Conservation (phyloP, 495 filamentous ascomycete genomes). For the Aeminium ludgeri region DNA sequence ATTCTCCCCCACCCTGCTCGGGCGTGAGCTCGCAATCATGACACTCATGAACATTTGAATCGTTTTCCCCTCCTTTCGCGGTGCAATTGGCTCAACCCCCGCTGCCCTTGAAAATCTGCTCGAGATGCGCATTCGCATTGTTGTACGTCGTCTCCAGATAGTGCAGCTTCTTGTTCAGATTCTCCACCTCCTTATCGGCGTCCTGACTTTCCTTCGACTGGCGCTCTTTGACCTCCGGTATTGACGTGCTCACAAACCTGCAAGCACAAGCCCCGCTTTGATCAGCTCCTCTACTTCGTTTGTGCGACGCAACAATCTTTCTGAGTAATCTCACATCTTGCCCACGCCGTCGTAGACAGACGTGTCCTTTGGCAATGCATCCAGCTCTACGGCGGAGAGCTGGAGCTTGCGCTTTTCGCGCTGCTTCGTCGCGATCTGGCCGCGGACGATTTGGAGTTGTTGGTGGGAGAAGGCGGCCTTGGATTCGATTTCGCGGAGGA, state of each 20-base stretch:
- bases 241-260: constrained; percentile 80
- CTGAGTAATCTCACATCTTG: constrained; percentile 59
- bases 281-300: no score
- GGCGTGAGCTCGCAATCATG: no score
- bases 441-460: constrained; percentile 73
- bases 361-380: constrained; percentile 57
- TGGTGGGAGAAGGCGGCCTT: constrained; percentile 77
- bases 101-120: constrained; percentile 51
- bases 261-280: not conserved
- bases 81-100: not conserved
- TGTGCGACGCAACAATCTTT: not conserved
- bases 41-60: no score
- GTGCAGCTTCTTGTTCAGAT: constrained; percentile 73
- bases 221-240: constrained; percentile 52
- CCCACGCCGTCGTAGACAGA: constrained; percentile 87
- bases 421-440: constrained; percentile 72
- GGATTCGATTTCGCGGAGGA: constrained; percentile 85
- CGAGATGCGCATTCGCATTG: constrained; percentile 78
- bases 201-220: constrained; percentile 59
- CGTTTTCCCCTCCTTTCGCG: no score
- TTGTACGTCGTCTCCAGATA: constrained; percentile 90
- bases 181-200: constrained; percentile 57
- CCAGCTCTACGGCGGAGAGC: constrained; percentile 69
- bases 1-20: no score
- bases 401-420: constrained; percentile 78